phyloP scores from a whole-genome alignment of 768 basidiomycete species.

The Cyclocybe cylindracea region DNA sequence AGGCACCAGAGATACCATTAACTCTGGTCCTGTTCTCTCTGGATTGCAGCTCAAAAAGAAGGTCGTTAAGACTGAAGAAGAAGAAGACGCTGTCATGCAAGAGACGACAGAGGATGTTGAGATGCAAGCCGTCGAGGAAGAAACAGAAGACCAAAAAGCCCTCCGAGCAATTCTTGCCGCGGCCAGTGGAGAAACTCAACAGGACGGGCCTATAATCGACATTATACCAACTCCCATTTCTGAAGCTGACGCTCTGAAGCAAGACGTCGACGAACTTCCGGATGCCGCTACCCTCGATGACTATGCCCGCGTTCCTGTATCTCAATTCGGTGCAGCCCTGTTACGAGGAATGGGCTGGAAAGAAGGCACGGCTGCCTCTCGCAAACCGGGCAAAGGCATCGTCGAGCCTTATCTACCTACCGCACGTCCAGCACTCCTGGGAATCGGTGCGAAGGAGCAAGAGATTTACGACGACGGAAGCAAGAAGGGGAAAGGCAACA shows the following conservation, averaged over 20 bases:
- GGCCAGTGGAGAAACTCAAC: constrained; percentile 36
- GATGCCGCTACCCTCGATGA: constrained; percentile 77
- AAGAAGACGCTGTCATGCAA: constrained; percentile 16
- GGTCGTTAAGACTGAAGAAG: constrained; percentile 28
- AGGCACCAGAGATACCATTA: constrained; percentile 74
- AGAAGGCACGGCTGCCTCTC: constrained; percentile 71
- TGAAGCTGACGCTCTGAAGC: constrained; percentile 82
- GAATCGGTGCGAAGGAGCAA: constrained; percentile 91
- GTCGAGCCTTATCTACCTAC: constrained; percentile 82
- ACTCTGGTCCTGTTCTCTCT: constrained; percentile 69
- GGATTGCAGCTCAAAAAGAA: constrained; percentile 62
- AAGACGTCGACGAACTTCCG: constrained; percentile 82
- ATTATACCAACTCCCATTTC: constrained; percentile 66
- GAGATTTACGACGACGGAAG: constrained; percentile 72
- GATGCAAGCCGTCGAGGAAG: constrained; percentile 34
- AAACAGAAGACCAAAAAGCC: constrained; percentile 79
- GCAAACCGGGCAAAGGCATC: constrained; percentile 60
- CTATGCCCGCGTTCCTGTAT: constrained; percentile 89
- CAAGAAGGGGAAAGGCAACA: constrained; percentile 45
- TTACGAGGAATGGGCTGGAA: constrained; percentile 98
- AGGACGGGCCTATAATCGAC: constrained; percentile 49
- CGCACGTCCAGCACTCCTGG: constrained; percentile 82
- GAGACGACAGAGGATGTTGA: constrained; percentile 28
- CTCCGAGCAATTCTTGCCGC: constrained; percentile 76
- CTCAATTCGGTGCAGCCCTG: constrained; percentile 91